Base-by-base conservation (phyloP, 257 asterid species). In the Anisodus acutangulus region DNA sequence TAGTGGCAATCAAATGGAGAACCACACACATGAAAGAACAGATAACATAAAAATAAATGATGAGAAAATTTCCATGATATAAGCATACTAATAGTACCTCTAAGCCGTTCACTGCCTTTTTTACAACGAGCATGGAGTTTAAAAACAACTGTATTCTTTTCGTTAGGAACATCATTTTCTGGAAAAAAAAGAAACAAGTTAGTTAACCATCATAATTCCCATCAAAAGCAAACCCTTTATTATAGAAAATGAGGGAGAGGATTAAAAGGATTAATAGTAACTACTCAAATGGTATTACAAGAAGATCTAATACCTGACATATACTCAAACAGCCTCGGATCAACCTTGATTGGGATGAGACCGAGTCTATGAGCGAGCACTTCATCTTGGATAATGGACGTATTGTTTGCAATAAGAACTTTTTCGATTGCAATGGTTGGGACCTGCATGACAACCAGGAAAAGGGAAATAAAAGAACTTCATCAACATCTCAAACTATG, bases 361-460 rank as follows among this genome's bases (percentile, higher is more conserved):
- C 98, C 99, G 84, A 97, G 92, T 83, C 98, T 90, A 85, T 92
- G 99, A 82, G 99, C 90, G 51, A 97, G 98, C 86, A 93, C 98
- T 93, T 97, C 99, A 88, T 97, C 99, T 93, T 95, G 99, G 87
- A 97, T 59, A 51, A 95, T 88, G 3, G 98, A 97, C 41, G 99
- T 97, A 91, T 93, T 97, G 91, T 95, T 95, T 87, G 98, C 98
- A 83, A 93, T 74, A 53, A 93, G 86, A 88, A 97, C 98, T 85
- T 95, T 97, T 84, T 97, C 98, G 84, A 95, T 93, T 84, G 99
- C 98, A 96, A 97, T 93, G 55, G 98, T 93, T 43, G 98, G 99
- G 83, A 95, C 85, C 99, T 97, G 88, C 82, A 90, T 37, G 67
- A 6, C 19, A 74, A 22, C 43, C 47, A 70, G 53, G n/a, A 59